These are phyloP conservation scores for Solanum tarapatanum DNA, from an alignment of 257 asterid species.

Conservation along the genomic window DNA sequence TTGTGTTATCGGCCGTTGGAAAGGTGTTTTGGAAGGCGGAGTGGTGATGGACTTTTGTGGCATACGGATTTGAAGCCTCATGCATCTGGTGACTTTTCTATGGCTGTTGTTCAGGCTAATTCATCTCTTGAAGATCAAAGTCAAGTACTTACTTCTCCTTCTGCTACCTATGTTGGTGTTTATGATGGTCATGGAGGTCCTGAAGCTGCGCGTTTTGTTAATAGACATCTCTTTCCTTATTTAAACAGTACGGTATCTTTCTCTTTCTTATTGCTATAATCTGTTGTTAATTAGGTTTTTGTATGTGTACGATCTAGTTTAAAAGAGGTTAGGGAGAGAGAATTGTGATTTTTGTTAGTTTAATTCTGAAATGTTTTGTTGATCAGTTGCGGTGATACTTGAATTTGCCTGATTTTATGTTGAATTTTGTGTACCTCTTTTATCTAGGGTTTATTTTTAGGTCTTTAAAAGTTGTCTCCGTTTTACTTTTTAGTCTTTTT, in stretches of 20 bases:
- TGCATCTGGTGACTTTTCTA: constrained; percentile 17
- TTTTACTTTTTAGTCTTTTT: not conserved
- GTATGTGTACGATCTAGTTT: not conserved
- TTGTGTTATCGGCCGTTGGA: constrained; percentile 8
- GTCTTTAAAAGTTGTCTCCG: not conserved
- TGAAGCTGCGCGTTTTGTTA: constrained; percentile 13
- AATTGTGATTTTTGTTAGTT: not conserved
- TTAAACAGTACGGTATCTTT: constrained; percentile 5
- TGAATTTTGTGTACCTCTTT: not conserved
- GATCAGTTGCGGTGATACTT: not conserved
- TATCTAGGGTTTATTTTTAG: not conserved
- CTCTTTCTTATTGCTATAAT: not conserved
- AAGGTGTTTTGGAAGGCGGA: constrained; percentile 3
- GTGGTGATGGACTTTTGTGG: constrained; percentile 10
- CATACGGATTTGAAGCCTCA: constrained; percentile 10
- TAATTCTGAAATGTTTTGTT: not conserved
- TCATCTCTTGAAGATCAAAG: constrained; percentile 16
- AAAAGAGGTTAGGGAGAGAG: not conserved
- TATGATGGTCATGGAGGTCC: constrained; percentile 20
- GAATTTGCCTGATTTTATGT: not conserved
- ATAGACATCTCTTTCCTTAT: constrained; percentile 11
- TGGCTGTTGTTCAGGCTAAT: constrained; percentile 25
- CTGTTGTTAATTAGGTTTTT: not conserved
- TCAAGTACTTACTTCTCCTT: constrained; percentile 11
- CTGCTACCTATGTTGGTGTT: constrained; percentile 16